Conservation (phyloP, 2,329 filamentous ascomycete genomes). For the Plectosphaerella sp. region DNA sequence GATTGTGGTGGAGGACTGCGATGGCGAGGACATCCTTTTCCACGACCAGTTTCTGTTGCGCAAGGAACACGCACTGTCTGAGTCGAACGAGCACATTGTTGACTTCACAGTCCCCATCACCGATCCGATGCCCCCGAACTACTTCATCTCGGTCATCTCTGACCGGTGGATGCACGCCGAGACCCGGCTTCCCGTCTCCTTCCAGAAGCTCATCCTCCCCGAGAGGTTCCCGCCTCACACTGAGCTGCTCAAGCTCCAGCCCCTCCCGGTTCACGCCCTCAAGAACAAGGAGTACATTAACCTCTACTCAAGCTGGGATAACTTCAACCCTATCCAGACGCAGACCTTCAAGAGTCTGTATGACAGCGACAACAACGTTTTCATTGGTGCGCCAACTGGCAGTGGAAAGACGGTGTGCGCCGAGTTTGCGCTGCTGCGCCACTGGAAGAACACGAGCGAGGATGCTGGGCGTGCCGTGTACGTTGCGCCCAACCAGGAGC, state of each 20-base stretch:
- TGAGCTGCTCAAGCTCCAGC: slow-evolving; percentile 85
- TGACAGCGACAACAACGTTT: slow-evolving; percentile 87
- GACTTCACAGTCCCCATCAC: slow-evolving; percentile 96
- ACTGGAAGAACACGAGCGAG: slow-evolving; percentile 65
- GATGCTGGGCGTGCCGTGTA: slow-evolving; percentile 76
- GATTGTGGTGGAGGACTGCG: slow-evolving; percentile 96
- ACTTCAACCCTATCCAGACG: slow-evolving; percentile 97
- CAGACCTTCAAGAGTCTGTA: slow-evolving; percentile 95
- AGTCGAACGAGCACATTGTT: slow-evolving; percentile 88
- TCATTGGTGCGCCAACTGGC: slow-evolving; percentile 87
- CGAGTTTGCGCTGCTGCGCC: slow-evolving; percentile 84
- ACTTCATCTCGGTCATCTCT: slow-evolving; percentile 92
- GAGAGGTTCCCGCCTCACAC: slow-evolving; percentile 96
- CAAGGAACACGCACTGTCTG: slow-evolving; percentile 78
- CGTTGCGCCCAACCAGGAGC: slow-evolving; percentile 89
- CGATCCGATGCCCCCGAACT: slow-evolving; percentile 97
- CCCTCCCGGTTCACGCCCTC: slow-evolving; percentile 80
- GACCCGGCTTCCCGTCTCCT: slow-evolving; percentile 87
- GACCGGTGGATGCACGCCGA: slow-evolving; percentile 99
- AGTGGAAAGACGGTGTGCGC: slow-evolving; percentile 97
- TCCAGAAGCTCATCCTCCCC: slow-evolving; percentile 89
- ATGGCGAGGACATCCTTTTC: slow-evolving; percentile 92
- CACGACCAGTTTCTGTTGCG: slow-evolving; percentile 92
- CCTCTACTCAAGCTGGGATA: slow-evolving; percentile 77
- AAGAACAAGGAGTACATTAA: slow-evolving; percentile 79